A percentile compares a stretch with the other conserved stretches of the same genome.
Evolutionary conservation across 352 stramenopile species (phyloP).

Genomic region (Pythium sukuiense): DNA sequence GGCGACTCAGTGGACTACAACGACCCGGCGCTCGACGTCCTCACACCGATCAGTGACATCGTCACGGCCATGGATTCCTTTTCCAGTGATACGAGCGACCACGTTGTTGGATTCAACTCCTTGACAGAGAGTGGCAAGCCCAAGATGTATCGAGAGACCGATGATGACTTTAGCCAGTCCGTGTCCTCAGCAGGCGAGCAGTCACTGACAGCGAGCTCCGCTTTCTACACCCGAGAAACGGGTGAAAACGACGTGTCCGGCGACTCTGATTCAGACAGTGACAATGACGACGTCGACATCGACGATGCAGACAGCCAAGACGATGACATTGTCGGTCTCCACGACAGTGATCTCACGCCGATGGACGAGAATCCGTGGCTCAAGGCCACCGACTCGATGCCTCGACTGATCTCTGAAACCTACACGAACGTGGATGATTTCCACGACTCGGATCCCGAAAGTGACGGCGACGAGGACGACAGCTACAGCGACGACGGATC

Average conservation of each 20-base stretch:
- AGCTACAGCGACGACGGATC: conserved; percentile 6
- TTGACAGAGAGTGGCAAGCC: conserved; percentile 15
- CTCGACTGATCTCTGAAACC: conserved; percentile 4
- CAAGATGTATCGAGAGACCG: conserved; percentile 13
- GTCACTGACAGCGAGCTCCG: conserved; percentile 14
- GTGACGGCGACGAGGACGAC: conserved; percentile 10
- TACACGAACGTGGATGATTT: conserved; percentile 23
- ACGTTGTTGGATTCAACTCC: conserved; percentile 23
- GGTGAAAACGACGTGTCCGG: conserved; percentile 25
- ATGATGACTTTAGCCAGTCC: conserved; percentile 13
- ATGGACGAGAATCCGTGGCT: conserved; percentile 1
- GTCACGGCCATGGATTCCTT: conserved; percentile 30
- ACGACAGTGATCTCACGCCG: conserved; percentile 1
- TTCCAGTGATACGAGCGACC: conserved; percentile 17
- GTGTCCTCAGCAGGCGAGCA: background rate
- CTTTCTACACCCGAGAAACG: conserved; percentile 11
- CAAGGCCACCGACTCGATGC: background rate
- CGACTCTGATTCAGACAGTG: background rate
- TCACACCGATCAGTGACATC: conserved; percentile 69
- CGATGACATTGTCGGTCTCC: conserved; percentile 1
- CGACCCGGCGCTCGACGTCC: conserved; percentile 52
- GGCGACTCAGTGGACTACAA: conserved; percentile 40
- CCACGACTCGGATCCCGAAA: conserved; percentile 21
- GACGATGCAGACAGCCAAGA: conserved; percentile 4
- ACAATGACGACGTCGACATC: conserved; percentile 10